A percentile compares a stretch with the other conserved stretches of the same genome.
These are phyloP conservation scores for Botryotinia narcissicola DNA, from an alignment of 2,329 filamentous ascomycete species.

Conservation along the genomic window DNA sequence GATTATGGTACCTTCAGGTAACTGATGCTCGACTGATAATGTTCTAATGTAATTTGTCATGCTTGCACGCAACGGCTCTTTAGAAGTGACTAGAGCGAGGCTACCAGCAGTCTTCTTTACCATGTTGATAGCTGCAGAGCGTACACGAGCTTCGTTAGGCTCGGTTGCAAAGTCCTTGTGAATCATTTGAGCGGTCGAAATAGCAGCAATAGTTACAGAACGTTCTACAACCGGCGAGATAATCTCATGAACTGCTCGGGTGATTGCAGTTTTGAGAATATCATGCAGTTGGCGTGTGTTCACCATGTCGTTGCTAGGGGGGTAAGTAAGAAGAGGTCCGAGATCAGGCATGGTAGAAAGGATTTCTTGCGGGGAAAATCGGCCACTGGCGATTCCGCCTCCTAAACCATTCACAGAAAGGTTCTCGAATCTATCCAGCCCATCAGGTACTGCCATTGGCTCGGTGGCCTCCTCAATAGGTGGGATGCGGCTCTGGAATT, in stretches of 20 bases:
- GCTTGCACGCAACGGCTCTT: conserved; percentile 92
- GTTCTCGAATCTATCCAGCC: conserved; percentile 78
- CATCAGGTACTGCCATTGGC: conserved; percentile 55
- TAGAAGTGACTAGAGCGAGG: conserved; percentile 94
- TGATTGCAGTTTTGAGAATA: conserved; percentile 83
- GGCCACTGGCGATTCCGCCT: conserved; percentile 63
- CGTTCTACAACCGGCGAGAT: conserved; percentile 96
- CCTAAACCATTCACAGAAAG: conserved; percentile 73
- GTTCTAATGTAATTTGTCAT: conserved; percentile 94
- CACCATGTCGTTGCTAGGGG: conserved; percentile 76
- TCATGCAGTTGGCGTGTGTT: conserved; percentile 64
- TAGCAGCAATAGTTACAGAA: conserved; percentile 95
- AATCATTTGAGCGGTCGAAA: conserved; percentile 92
- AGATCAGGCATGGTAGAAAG: conserved; percentile 82
- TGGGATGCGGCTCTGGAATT: conserved; percentile 73
- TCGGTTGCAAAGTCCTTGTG: conserved; percentile 96
- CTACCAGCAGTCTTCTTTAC: conserved; percentile 93
- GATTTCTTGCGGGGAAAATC: conserved; percentile 74
- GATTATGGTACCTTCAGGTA: conserved; percentile 91
- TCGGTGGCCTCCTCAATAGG: conserved; percentile 59
- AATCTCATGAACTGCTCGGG: conserved; percentile 89
- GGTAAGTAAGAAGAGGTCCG: conserved; percentile 73
- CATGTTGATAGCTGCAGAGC: conserved; percentile 86
- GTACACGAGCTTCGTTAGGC: conserved; percentile 80
- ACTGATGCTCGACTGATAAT: conserved; percentile 63